Conservation (phyloP, 139 green algal genomes). For the Closterium sp. region DNA sequence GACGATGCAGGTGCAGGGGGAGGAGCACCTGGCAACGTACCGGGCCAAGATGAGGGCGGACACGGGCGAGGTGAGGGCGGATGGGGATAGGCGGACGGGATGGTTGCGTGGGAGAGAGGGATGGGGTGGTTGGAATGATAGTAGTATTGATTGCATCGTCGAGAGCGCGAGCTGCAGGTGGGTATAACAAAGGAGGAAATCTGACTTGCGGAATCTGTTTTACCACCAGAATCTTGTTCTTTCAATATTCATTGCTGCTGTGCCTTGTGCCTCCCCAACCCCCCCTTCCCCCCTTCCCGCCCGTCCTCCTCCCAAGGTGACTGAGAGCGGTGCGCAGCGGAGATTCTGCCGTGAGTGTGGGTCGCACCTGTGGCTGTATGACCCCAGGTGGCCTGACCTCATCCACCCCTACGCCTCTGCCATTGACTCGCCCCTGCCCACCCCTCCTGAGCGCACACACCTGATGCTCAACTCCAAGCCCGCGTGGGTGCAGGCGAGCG, state of each 20-base stretch:
- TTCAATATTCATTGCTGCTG: background rate
- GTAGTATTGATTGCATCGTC: too few relatives aligned
- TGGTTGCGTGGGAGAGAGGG: background rate
- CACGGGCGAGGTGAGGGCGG: background rate
- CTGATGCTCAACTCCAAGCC: slow-evolving; percentile 62
- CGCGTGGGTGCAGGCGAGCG: slow-evolving; percentile 50
- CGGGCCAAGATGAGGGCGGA: slow-evolving; percentile 38
- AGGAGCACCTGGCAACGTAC: slow-evolving; percentile 44
- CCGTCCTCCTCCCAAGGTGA: background rate
- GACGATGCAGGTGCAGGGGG: slow-evolving; percentile 49
- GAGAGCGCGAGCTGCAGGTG: too few relatives aligned
- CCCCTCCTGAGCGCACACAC: slow-evolving; percentile 52
- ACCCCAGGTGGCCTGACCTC: slow-evolving; percentile 52
- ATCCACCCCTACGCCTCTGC: slow-evolving; percentile 60
- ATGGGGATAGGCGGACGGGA: background rate
- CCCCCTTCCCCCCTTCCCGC: background rate
- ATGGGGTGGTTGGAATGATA: too few relatives aligned
- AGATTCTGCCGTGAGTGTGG: slow-evolving; percentile 60
- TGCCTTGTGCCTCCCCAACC: background rate
- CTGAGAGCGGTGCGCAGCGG: slow-evolving; percentile 48
- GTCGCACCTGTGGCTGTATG: slow-evolving; percentile 55
- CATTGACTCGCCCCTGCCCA: slow-evolving; percentile 60
- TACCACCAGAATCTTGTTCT: background rate
- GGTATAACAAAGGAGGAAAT: background rate
- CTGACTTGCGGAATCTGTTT: background rate